phyloP scores from a whole-genome alignment of 208 protist species.

The Leishmania lainsoni region DNA sequence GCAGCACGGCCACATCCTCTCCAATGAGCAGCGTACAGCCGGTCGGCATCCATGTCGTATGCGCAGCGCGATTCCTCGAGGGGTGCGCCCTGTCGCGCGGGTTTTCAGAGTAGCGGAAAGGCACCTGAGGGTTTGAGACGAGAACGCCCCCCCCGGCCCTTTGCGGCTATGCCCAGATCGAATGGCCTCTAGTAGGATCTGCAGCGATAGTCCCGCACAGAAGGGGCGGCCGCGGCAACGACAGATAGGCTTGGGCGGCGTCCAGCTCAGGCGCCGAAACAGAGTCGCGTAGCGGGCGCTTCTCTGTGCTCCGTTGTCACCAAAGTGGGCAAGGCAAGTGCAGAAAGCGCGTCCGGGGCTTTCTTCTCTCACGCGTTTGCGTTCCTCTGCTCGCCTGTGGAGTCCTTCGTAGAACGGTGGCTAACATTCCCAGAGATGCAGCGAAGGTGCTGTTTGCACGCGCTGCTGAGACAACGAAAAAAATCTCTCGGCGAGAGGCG shows the following conservation, averaged over 20 bases:
- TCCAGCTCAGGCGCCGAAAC: background rate
- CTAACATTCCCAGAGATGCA: background rate
- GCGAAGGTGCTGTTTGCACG: background rate
- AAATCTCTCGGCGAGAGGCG: background rate
- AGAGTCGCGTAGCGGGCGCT: background rate
- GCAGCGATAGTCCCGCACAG: background rate
- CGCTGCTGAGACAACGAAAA: background rate
- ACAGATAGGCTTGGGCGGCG: background rate
- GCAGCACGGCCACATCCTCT: background rate
- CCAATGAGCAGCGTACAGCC: background rate
- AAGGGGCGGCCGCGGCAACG: background rate
- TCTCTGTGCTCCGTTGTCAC: background rate
- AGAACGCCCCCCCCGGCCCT: constrained; percentile 12
- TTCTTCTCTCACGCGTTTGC: background rate
- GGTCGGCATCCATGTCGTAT: background rate
- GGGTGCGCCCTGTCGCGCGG: background rate
- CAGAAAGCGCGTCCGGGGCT: background rate
- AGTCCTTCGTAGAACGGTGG: background rate
- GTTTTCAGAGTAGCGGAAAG: background rate
- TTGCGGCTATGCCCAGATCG: constrained; percentile 16
- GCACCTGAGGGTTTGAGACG: background rate
- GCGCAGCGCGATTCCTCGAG: too few relatives aligned
- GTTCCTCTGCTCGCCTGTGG: background rate
- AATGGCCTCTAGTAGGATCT: constrained; percentile 13
- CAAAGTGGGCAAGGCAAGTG: background rate